phyloP scores from a whole-genome alignment of 371 early-diverging fungal species.

The Rhizopus delemar region DNA sequence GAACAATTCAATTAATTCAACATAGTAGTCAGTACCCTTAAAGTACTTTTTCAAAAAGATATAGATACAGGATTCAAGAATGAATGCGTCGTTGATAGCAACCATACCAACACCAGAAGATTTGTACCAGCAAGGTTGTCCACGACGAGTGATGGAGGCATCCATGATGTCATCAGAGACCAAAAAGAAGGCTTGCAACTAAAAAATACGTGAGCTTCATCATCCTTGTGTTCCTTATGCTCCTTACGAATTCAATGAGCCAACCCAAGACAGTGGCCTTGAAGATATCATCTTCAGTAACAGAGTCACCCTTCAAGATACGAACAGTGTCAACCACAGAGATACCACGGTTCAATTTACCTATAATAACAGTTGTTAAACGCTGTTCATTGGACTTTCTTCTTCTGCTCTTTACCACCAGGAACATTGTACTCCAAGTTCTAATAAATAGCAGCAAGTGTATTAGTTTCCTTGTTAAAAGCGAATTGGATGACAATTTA shows the following conservation, averaged over 20 bases:
- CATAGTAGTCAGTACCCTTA: conserved; percentile 76
- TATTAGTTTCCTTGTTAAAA: not conserved
- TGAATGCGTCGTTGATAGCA: conserved; percentile 95
- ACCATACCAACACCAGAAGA: conserved; percentile 80
- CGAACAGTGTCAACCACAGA: conserved; percentile 88
- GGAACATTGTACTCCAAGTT: conserved; percentile 78
- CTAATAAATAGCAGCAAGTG: conserved; percentile 33
- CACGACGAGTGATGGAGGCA: conserved; percentile 90
- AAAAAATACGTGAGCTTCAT: conserved; percentile 8
- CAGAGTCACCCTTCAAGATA: conserved; percentile 70
- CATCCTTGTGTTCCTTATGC: conserved; percentile 1
- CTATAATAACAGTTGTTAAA: conserved; percentile 35
- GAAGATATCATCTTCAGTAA: conserved; percentile 80
- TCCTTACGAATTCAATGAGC: conserved; percentile 88
- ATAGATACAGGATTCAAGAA: conserved; percentile 90
- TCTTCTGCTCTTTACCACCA: conserved; percentile 59
- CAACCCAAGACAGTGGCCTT: conserved; percentile 92
- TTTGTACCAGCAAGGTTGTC: conserved; percentile 96
- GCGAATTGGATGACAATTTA: conserved; percentile 7
- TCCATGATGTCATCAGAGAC: conserved; percentile 99
- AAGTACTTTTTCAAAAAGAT: conserved; percentile 91
- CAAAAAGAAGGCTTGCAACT: conserved; percentile 97
- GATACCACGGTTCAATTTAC: conserved; percentile 97
- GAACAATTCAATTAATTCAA: conserved; percentile 89
- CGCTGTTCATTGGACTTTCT: not conserved